Base-by-base conservation (phyloP, 768 basidiomycete species). In the Lactifluus hygrophoroides region DNA sequence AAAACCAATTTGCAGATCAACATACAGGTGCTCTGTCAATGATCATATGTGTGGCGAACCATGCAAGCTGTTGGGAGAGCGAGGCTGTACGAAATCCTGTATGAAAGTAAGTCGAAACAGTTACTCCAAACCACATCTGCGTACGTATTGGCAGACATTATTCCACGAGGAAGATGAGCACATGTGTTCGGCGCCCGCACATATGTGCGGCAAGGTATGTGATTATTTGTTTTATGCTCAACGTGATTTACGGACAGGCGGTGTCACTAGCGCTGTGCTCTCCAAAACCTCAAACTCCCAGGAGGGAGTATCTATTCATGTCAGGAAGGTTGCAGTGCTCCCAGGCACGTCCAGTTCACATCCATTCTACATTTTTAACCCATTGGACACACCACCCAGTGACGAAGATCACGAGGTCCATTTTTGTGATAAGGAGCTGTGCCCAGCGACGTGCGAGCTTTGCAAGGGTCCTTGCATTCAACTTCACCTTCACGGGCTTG, bases 21-120 rank as follows among this genome's bases (percentile, higher is more conserved):
- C 83, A 81, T 60, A 67, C 73, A 85, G 84, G 53, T 85, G 83
- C 60, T 67, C 74, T 28, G 72, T 77, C 1, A 75, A 74, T 30
- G 64, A 69, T 23, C 77, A 85, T 68, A 62, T 83, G 2, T 85
- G 83, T 46, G 84, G 82, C 16, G 70, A 77, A 46, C 64, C 67
- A 6, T 85, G 84, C 65, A 66, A 66, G 37, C 70, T 82, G 16
- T 63, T 64, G 7, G 77, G 73, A 30, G 78, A 72, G 54, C 68
- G 69, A 34, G 83, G 83, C 0, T 85, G 84, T 59, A 67, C 80
- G 23, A 69, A 68, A 3, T 66, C 75, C 23, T 85, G 84, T 55
- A 74, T 75, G 7, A 78, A 81, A 71, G 82, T 80, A 38, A 19
- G 63, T 25, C 17, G 13, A 17, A 25, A 14, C 11, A 7, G n/a